These are phyloP conservation scores for Herpetomonas samuelpessoai DNA, from an alignment of 208 protist genomes.

Conservation along the genomic window DNA sequence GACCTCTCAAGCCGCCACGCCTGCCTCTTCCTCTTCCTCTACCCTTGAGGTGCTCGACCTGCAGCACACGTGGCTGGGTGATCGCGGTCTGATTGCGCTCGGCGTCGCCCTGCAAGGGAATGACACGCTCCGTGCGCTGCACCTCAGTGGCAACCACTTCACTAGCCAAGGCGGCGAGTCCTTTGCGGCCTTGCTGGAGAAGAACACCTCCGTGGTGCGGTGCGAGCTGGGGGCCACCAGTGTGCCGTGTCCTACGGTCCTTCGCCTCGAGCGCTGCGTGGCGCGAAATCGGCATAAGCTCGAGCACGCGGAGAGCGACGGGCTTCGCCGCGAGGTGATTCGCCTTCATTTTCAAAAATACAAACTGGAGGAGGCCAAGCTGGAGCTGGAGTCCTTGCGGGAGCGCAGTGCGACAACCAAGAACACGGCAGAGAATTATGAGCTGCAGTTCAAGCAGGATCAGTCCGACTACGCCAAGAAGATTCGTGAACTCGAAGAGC, in stretches of 20 bases:
- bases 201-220: constrained; percentile 46
- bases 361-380: constrained; percentile 82
- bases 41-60: constrained; percentile 70
- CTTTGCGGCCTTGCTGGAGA: constrained; percentile 74
- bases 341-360: constrained; percentile 87
- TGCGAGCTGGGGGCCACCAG: constrained; percentile 68
- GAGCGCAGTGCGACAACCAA: constrained; percentile 65
- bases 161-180: constrained; percentile 61
- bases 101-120: constrained; percentile 79
- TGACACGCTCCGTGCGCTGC: constrained; percentile 50
- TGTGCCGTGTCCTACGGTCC: constrained; percentile 57
- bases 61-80: constrained; percentile 60
- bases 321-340: constrained; percentile 77
- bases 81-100: constrained; percentile 81
- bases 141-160: constrained; percentile 82
- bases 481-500: constrained; percentile 62
- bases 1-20: too few relatives aligned
- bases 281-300: constrained; percentile 42
- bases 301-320: constrained; percentile 54
- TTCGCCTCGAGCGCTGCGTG: constrained; percentile 51
- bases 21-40: too few relatives aligned
- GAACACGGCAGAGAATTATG: constrained; percentile 61
- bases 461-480: constrained; percentile 58
- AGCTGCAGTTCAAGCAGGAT: constrained; percentile 83
- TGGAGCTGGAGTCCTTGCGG: constrained; percentile 67